Conservation (phyloP, 2,329 filamentous ascomycete species). For the Fusarium solani-melongenae region DNA sequence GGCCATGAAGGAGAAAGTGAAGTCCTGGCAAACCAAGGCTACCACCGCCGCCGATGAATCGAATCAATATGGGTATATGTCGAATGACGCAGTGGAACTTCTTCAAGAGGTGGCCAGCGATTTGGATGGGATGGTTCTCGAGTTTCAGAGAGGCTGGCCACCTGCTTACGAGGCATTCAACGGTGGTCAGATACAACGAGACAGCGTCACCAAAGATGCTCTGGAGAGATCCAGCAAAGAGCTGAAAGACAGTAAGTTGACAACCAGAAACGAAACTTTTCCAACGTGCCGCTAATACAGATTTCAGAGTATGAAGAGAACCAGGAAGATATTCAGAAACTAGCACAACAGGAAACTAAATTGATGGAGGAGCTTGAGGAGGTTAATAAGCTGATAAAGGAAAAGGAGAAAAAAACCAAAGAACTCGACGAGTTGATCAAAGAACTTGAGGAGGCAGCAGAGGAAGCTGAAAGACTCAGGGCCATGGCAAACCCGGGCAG, state of each 20-base stretch:
- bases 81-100: neutral
- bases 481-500: too few species aligned
- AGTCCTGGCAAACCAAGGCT: neutral
- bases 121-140: neutral
- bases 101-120: neutral
- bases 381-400: neutral
- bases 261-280: neutral
- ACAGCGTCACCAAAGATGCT: neutral
- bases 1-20: neutral
- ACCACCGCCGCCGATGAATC: neutral
- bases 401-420: neutral
- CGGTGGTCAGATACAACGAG: neutral
- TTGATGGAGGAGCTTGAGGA: neutral
- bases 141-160: slow-evolving; percentile 7
- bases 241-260: slow-evolving; percentile 1
- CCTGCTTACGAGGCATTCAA: neutral
- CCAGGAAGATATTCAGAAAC: neutral
- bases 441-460: too few species aligned
- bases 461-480: too few species aligned
- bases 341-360: neutral
- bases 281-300: neutral
- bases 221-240: neutral
- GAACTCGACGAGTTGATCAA: too few species aligned
- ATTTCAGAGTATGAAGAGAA: neutral
- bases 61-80: neutral